These are phyloP conservation scores for Populus simonii DNA, from an alignment of 345 rosid genomes.

Conservation along the genomic window DNA sequence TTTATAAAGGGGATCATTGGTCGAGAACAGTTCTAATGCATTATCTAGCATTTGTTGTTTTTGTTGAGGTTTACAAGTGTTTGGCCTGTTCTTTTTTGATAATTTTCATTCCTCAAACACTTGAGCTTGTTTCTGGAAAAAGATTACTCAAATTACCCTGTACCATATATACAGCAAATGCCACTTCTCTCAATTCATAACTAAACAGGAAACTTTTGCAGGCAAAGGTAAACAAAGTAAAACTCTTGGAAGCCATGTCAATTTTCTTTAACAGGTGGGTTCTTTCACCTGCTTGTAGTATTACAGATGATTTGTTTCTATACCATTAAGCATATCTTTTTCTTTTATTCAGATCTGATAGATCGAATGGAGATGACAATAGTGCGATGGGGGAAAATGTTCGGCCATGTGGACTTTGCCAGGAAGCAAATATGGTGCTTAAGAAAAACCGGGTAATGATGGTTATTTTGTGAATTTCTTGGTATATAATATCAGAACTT, in stretches of 20 bases:
- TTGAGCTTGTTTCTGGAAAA: no score
- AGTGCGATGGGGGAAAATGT: conserved; percentile 61
- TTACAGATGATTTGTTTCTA: conserved; percentile 8
- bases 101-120: no score
- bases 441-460: conserved; percentile 66
- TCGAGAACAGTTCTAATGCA: no score
- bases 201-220: conserved; percentile 29
- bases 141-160: no score
- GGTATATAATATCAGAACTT: not conserved
- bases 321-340: conserved; percentile 12
- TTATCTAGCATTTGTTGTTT: no score
- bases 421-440: conserved; percentile 83
- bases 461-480: not conserved
- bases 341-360: conserved; percentile 50
- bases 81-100: no score
- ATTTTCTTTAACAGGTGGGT: conserved; percentile 84
- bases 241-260: conserved; percentile 84
- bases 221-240: conserved; percentile 74
- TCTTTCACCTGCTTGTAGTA: conserved; percentile 12
- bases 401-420: conserved; percentile 71
- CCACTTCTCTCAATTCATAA: not conserved
- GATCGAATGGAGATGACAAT: conserved; percentile 55
- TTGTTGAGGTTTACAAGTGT: no score
- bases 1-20: no score
- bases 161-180: no score